These are phyloP conservation scores for Phytopythium ostracodes DNA, from an alignment of 352 stramenopile species.

Conservation along the genomic window DNA sequence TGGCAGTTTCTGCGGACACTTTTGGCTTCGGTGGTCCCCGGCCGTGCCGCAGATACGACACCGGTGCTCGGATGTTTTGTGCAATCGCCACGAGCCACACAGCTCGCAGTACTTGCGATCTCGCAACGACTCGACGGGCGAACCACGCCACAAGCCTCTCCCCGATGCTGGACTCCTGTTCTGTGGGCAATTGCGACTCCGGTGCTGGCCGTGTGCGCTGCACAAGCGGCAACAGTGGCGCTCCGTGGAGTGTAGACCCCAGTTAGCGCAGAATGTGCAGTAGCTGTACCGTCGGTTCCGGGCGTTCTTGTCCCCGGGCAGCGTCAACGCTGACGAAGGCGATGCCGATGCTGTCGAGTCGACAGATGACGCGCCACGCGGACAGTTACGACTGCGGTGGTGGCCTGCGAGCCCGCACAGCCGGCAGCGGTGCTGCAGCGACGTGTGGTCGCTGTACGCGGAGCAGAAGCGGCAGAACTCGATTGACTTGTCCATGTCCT, in stretches of 20 bases:
- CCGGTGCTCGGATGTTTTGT: constrained; percentile 56
- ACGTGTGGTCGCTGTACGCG: constrained; percentile 65
- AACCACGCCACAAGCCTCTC: constrained; percentile 39
- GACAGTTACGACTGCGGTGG: constrained; percentile 61
- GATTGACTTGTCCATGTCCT: constrained; percentile 27
- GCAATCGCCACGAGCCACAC: constrained; percentile 44
- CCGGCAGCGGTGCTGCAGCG: constrained; percentile 56
- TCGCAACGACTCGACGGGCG: constrained; percentile 27
- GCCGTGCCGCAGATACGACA: constrained; percentile 60
- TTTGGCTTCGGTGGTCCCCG: constrained; percentile 60
- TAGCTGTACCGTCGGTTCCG: constrained; percentile 32
- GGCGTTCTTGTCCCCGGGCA: constrained; percentile 4
- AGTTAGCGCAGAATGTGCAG: constrained; percentile 55
- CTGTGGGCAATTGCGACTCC: constrained; percentile 42
- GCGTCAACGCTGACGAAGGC: constrained; percentile 11
- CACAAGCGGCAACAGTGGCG: constrained; percentile 59
- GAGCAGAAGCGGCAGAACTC: constrained; percentile 72
- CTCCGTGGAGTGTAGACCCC: constrained; percentile 52
- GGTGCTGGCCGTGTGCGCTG: constrained; percentile 44
- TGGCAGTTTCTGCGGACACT: constrained; percentile 33
- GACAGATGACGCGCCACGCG: constrained; percentile 22
- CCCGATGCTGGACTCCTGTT: not conserved
- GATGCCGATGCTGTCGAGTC: constrained; percentile 7
- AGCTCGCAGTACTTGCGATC: constrained; percentile 56
- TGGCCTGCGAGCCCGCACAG: constrained; percentile 49